Evolutionary conservation across 2,329 filamentous ascomycete genomes (phyloP), one percentile per base, ranked within the genome.

Genomic region (Spiromastix sp.): DNA sequence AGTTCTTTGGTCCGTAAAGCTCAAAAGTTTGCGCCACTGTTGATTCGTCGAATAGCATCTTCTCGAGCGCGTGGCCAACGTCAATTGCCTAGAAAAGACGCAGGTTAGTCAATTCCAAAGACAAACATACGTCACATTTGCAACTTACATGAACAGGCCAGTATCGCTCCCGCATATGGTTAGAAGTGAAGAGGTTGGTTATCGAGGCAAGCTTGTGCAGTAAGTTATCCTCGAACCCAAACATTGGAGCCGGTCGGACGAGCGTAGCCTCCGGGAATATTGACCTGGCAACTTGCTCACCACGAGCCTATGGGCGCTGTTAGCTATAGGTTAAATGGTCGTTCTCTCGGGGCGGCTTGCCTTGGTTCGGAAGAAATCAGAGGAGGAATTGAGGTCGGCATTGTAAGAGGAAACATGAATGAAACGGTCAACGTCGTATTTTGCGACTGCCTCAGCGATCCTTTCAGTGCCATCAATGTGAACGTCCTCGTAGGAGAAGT

Each of bases 191-290:
- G 39, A 94, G 56, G 59, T 93, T 93, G 41, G 78, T 77, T 8
- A 79, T 71, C 46, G 77, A 74, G 27, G 89, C 91, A 34, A 96
- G 77, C 56, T 78, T 84, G 60, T 93, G 77, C 24, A 98, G 77
- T 29, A 98, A 74, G 51, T 81, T 81, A 63, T 98, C 91, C 63
- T 98, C 91, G 54, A 86, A 93, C 22, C 91, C 91, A 56, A 93
- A 98, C 61, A 94, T 74, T 35, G 87, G 91, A 9, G 89, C 84
- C 29, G 91, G 91, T 44, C 91, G 79, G 45, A 98, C 91, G 49
- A 98, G 86, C 30, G 91, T 98, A 12, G 91, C 93, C 66, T 98
- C 91, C 17, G 91, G 91, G 68, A 86, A 98, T 56, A 96, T 87
- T 50, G 73, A 77, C 43, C 89, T 80, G 30, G 79, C 91, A 32